A percentile compares a stretch with the other conserved stretches of the same genome.
phyloP scores from a whole-genome alignment of 2,329 filamentous ascomycete species.

The Lachnellula occidentalis region DNA sequence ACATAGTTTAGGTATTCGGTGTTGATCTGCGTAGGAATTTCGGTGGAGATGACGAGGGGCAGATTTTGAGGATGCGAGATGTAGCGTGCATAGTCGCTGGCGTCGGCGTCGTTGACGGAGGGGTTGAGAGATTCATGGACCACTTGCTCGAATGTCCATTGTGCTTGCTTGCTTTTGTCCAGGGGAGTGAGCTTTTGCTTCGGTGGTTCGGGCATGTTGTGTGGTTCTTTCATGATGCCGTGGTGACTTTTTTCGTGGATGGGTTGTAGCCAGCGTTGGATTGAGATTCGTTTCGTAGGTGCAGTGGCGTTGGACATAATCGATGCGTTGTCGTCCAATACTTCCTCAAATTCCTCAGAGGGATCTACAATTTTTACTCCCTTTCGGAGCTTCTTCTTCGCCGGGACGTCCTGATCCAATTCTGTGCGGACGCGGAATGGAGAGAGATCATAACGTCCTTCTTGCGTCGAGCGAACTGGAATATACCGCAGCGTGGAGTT shows the following conservation, averaged over 20 bases:
- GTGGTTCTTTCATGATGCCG: conserved; percentile 53
- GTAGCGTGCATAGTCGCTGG: conserved; percentile 82
- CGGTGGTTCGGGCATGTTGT: conserved; percentile 21
- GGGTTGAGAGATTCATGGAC: conserved; percentile 83
- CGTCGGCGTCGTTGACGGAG: conserved; percentile 68
- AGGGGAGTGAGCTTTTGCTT: conserved; percentile 53
- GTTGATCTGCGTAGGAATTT: conserved; percentile 55
- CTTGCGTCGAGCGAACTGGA: conserved; percentile 65
- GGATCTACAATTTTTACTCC: conserved; percentile 66
- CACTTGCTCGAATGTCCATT: conserved; percentile 84
- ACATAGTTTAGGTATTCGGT: conserved; percentile 78
- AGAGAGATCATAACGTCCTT: conserved; percentile 75
- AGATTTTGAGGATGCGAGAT: conserved; percentile 85
- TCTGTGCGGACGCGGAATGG: conserved; percentile 78
- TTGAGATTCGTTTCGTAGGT: conserved; percentile 44
- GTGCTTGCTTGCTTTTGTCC: conserved; percentile 76
- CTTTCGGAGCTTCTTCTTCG: conserved; percentile 60
- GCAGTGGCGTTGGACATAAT: conserved; percentile 36
- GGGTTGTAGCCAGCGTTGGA: conserved; percentile 57
- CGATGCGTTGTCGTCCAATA: conserved; percentile 41
- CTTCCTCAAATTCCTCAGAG: conserved; percentile 34
- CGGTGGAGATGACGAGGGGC: conserved; percentile 70
- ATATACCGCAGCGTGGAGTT: conserved; percentile 84
- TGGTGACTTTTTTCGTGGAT: conserved; percentile 33
- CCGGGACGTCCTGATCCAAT: conserved; percentile 51